Base-by-base conservation (phyloP, 768 basidiomycete species). In the Mycena rosella region DNA sequence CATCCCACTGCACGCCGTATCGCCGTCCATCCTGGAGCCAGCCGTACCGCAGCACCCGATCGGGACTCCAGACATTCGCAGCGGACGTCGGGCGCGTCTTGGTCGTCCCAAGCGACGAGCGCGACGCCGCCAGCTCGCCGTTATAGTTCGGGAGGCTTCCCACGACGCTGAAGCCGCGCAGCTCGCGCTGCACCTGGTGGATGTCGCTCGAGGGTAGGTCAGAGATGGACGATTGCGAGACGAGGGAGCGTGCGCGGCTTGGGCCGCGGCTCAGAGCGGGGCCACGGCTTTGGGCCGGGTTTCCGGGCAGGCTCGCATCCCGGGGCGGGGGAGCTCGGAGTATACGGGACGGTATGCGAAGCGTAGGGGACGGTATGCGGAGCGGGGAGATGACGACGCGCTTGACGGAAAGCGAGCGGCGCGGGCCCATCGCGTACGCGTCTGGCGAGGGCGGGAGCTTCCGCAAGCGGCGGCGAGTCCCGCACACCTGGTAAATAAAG, bases 51-150 rank as follows among this genome's bases (percentile, higher is more conserved):
- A n/a, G 5, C n/a, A 27, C 5, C 14, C 26, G 24, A 0, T 30
- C 40, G 20, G 18, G n/a, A 9, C 0, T 48, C 45, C 45, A 29
- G 20, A 29, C 34, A 5, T 22, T 26, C 34, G 26, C 26, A 24
- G 34, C 45, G 17, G 48, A 42, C 22, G 48, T 2, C 4, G 36
- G 48, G 22, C 49, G 57, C 29, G 55, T 58, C 42, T 38, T 65
- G 22, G 49, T 52, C 27, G 55, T 65, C n/a, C 64, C 57, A 1
- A 59, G 40, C 18, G 57, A 65, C 18, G 64, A 65, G 45, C 63
- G 63, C 26, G 63, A 64, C 20, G 63, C 52, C 32, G 32, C 30
- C 10, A 36, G 17, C 26, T 5, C 40, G 14, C 49, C 38, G 15
- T 56, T 26, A 10, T 55, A 53, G 11, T 5, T 24, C 10, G 40